Evolutionary conservation across 2,329 filamentous ascomycete species (phyloP).

Genomic region (Diplodia intermedia): DNA sequence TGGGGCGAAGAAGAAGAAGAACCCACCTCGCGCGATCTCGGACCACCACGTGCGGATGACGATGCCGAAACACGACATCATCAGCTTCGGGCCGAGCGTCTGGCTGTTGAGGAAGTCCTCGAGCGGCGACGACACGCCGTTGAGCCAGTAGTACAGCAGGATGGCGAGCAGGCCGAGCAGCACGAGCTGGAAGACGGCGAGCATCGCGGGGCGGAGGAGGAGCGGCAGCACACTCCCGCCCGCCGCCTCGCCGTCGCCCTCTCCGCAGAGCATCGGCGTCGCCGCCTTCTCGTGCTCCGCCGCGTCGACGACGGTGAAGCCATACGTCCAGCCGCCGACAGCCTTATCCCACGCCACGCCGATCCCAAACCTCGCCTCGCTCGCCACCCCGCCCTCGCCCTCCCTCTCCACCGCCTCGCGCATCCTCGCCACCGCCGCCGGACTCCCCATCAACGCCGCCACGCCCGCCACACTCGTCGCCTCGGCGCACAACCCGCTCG

Average conservation of each 20-base stretch:
- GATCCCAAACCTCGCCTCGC: background rate
- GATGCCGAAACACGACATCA: constrained; percentile 33
- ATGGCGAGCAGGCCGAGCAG: constrained; percentile 29
- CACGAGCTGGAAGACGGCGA: constrained; percentile 19
- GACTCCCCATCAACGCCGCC: background rate
- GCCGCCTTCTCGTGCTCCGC: background rate
- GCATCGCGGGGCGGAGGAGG: constrained; percentile 9
- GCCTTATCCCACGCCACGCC: background rate
- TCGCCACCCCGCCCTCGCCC: too few species aligned
- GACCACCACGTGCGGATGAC: constrained; percentile 28
- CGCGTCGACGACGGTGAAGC: constrained; percentile 1
- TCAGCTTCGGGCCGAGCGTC: constrained; percentile 29
- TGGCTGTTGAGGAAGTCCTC: constrained; percentile 35
- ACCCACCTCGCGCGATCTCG: constrained; percentile 16
- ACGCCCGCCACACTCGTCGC: constrained; percentile 7
- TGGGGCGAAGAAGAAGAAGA: too few species aligned
- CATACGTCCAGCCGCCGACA: background rate
- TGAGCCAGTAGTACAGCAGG: constrained; percentile 34
- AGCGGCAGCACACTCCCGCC: background rate
- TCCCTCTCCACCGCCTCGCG: background rate
- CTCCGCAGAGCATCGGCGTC: background rate
- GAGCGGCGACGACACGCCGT: constrained; percentile 19
- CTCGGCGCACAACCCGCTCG: background rate
- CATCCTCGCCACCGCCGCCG: background rate
- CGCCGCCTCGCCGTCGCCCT: background rate